Evolutionary conservation across 2,329 filamentous ascomycete species (phyloP), one percentile per base, ranked within the genome.

Genomic region (Xylariaceae sp.): DNA sequence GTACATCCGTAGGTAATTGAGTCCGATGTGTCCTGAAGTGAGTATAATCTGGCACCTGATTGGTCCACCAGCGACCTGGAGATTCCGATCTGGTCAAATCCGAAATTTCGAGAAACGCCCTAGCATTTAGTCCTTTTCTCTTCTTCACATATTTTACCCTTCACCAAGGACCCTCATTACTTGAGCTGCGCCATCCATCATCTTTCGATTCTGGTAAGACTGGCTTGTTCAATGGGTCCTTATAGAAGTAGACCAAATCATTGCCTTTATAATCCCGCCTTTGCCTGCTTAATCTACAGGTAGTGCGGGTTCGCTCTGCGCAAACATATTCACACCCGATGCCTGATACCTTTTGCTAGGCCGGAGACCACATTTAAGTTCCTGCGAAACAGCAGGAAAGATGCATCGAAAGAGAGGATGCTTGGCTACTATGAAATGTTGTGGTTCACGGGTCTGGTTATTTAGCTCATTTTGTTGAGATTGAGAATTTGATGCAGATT

Each of bases 271-370:
- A 82, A 82, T 82, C 77, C 75, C 71, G 69, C 70, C 68, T 68
- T 27, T 71, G 71, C 70, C 74, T 72, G 65, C 52, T 64, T 62
- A 60, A 47, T 60, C 59, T 55, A 68, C 70, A 74, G 72, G 75
- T 72, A 72, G 71, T 67, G 69, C 71, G 73, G 79, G 77, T 82
- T 82, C 79, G 79, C 79, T 82, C 77, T 78, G 78, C 68, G 78
- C 78, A 73, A 66, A 82, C 77, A 82, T 58, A 18, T 47, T 11
- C 9, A 36, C 12, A 10, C 32, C n/a, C n/a, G n/a, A n/a, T n/a
- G n/a, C n/a, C n/a, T n/a, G n/a, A n/a, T n/a, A n/a, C n/a, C n/a
- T n/a, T n/a, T n/a, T n/a, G n/a, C n/a, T n/a, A n/a, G n/a, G n/a
- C n/a, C n/a, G n/a, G n/a, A n/a, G n/a, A n/a, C n/a, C n/a, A n/a